phyloP scores from a whole-genome alignment of 1,284 basidiomycete genomes.

The Apiotrichum porosum region DNA sequence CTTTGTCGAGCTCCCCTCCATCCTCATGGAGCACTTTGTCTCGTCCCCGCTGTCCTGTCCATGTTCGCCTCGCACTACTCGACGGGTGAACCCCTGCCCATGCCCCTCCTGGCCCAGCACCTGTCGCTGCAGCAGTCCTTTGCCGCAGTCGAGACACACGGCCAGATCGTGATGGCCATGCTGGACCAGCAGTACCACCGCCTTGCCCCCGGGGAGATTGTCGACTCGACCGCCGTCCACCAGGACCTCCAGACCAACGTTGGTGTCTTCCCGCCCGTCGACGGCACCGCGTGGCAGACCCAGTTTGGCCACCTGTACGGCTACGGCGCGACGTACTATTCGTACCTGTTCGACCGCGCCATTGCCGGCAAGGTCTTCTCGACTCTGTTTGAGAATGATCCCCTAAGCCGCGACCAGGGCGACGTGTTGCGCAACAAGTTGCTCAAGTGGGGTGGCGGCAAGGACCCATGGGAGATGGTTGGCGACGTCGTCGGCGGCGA shows the following conservation, averaged over 20 bases:
- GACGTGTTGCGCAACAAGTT: constrained; percentile 75
- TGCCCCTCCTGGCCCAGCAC: constrained; percentile 54
- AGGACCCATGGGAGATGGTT: constrained; percentile 91
- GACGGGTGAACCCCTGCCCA: constrained; percentile 64
- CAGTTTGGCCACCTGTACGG: constrained; percentile 94
- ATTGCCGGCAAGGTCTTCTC: constrained; percentile 88
- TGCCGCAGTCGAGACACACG: constrained; percentile 68
- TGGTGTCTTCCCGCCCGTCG: constrained; percentile 74
- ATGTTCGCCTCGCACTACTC: constrained; percentile 62
- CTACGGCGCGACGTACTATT: constrained; percentile 96
- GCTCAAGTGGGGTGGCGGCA: constrained; percentile 77
- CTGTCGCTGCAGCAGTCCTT: constrained; percentile 49
- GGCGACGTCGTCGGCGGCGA: constrained; percentile 59
- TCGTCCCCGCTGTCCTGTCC: constrained; percentile 75
- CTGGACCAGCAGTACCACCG: constrained; percentile 92
- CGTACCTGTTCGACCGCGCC: constrained; percentile 91
- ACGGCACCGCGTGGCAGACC: constrained; percentile 84
- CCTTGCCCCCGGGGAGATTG: constrained; percentile 49
- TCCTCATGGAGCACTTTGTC: constrained; percentile 96
- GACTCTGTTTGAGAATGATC: constrained; percentile 63
- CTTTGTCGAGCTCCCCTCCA: constrained; percentile 95
- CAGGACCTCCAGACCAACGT: constrained; percentile 62
- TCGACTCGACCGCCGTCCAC: constrained; percentile 67
- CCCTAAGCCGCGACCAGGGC: constrained; percentile 62
- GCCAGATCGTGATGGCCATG: constrained; percentile 83